Conservation (phyloP, 2,329 filamentous ascomycete species). For the Phialemoniopsis sp. region DNA sequence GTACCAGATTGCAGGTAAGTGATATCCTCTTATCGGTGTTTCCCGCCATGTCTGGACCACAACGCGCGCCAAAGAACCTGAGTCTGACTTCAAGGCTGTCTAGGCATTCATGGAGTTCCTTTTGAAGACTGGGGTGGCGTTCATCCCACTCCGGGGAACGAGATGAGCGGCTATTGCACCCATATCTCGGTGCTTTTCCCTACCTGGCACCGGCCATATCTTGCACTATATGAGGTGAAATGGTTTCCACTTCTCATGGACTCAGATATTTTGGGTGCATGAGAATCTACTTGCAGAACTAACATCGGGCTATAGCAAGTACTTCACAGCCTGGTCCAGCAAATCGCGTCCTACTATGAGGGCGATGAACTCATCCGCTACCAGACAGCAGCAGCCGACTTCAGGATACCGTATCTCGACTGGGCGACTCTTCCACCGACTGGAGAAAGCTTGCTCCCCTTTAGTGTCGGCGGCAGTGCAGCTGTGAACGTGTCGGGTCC, state of each 20-base stretch:
- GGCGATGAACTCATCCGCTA: conserved; percentile 39
- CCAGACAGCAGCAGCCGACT: conserved; percentile 41
- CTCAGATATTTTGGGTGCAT: no score
- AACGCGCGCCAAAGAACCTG: no score
- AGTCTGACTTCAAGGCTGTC: conserved; percentile 8
- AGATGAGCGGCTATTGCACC: conserved; percentile 67
- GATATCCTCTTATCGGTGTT: conserved; percentile 2
- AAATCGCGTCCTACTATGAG: conserved; percentile 44
- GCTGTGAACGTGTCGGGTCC: conserved; percentile 49
- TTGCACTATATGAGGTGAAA: conserved; percentile 59
- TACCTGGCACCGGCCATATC: conserved; percentile 80
- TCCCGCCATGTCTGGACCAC: no score
- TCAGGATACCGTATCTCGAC: conserved; percentile 57
- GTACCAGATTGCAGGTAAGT: conserved; percentile 72
- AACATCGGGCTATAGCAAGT: conserved; percentile 26
- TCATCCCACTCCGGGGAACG: conserved; percentile 42
- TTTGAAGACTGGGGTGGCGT: conserved; percentile 51
- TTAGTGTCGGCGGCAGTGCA: conserved; percentile 38
- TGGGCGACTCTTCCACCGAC: conserved; percentile 47
- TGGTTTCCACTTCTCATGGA: conserved; percentile 4
- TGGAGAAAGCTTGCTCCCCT: conserved; percentile 42
- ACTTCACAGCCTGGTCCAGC: conserved; percentile 25
- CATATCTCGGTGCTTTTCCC: conserved; percentile 72
- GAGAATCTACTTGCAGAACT: background rate
- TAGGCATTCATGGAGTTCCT: conserved; percentile 79